Base-by-base conservation (phyloP, 2,329 filamentous ascomycete species). In the Fusarium haematococcum region DNA sequence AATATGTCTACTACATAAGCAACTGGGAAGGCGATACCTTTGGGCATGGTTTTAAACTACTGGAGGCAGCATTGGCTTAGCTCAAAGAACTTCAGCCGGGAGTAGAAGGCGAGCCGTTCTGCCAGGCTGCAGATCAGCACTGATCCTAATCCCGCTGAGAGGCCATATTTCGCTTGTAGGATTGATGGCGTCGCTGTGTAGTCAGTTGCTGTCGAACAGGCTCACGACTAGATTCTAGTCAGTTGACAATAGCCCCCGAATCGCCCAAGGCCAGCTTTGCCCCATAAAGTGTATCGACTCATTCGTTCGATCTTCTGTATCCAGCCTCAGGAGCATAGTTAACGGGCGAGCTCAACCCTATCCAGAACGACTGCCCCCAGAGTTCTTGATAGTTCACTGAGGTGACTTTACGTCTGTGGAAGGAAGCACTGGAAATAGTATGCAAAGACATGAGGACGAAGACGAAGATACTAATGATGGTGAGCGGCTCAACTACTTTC, bases 291-390 rank as follows among this genome's bases (percentile, higher is more conserved):
- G 2, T 30, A 1, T 4, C 16, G 10, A 2, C 16, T 13, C 8
- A 5, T 6, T 11, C 14, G 14, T 6, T n/a, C 5, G 3, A n/a
- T n/a, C 16, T 2, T 13, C 48, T 7, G 0, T 7, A 52, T 5
- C 2, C 9, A n/a, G 48, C 10, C 6, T 20, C 6, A n/a, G 10
- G 25, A 32, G 10, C 13, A 32, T 6, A 20, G 27, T 13, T 13
- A 11, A 32, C 18, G 6, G 48, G 4, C 2, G 3, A 20, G 27
- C n/a, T 14, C 18, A 18, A 20, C 48, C 10, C 27, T 32, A 13
- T 13, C 10, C 2, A 32, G 25, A 30, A n/a, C 5, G 18, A 8
- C 27, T 13, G 18, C 6, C 18, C 10, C 18, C 27, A n/a, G 18
- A 20, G 16, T 14, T 32, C 48, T 14, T 13, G 18, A 32, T 7